phyloP scores from a whole-genome alignment of 148 eudicot species.

The Mesembryanthemum crystallinum region DNA sequence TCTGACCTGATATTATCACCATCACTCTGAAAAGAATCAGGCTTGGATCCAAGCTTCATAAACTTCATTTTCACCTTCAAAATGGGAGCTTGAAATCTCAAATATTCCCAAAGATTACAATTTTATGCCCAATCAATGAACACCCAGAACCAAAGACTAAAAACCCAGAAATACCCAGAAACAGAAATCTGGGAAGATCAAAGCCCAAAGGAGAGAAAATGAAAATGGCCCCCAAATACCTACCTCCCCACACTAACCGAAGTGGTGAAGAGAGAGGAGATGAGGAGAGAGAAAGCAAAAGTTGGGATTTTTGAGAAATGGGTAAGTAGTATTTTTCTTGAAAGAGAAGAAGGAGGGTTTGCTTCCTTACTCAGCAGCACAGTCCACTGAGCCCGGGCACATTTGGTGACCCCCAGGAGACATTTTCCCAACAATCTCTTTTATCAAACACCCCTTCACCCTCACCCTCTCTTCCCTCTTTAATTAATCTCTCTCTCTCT shows the following conservation, averaged over 20 bases:
- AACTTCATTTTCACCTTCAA: constrained; percentile 61
- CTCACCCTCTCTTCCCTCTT: not conserved
- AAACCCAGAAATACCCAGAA: constrained; percentile 18
- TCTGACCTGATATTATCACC: constrained; percentile 73
- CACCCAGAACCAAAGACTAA: constrained; percentile 23
- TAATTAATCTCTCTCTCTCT: not conserved
- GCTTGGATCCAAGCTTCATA: constrained; percentile 90
- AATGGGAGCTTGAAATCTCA: not conserved
- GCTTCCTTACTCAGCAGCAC: constrained; percentile 60
- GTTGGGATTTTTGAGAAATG: constrained; percentile 5
- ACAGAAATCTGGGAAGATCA: constrained; percentile 17
- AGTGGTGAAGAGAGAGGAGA: constrained; percentile 6
- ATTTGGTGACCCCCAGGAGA: constrained; percentile 36
- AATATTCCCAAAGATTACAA: not conserved
- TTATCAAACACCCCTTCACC: constrained; percentile 17
- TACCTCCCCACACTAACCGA: not conserved
- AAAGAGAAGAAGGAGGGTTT: constrained; percentile 31
- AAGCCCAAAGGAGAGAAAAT: not conserved
- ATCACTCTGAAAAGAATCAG: constrained; percentile 73
- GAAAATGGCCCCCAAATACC: not conserved
- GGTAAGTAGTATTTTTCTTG: constrained; percentile 16
- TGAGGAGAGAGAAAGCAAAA: constrained; percentile 10
- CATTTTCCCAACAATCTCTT: constrained; percentile 35
- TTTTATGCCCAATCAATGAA: constrained; percentile 5
- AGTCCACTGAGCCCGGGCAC: constrained; percentile 51